A percentile compares a stretch with the other conserved stretches of the same genome.
Evolutionary conservation across 768 basidiomycete species (phyloP).

Genomic region (Lactarius psammicola): DNA sequence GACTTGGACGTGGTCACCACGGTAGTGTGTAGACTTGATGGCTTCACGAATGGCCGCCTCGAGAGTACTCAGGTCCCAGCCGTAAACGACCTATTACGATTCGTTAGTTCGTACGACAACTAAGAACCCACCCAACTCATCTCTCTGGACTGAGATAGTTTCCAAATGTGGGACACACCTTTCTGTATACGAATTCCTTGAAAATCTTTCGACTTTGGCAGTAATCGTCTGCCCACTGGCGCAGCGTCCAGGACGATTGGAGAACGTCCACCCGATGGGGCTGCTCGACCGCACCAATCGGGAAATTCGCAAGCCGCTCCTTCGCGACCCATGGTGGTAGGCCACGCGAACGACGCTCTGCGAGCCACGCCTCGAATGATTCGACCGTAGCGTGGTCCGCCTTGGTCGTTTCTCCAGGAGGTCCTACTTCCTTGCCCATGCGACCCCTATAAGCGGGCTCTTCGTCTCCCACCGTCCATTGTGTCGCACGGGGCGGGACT

Average conservation of each 20-base stretch:
- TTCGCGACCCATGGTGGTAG: slow-evolving; percentile 48
- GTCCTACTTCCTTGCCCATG: slow-evolving; percentile 58
- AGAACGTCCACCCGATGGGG: slow-evolving; percentile 23
- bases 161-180: slow-evolving; percentile 42
- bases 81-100: slow-evolving; percentile 48
- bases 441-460: slow-evolving; percentile 64
- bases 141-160: no score
- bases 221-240: slow-evolving; percentile 79
- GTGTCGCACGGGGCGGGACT: slow-evolving; percentile 41
- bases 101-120: not conserved
- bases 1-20: slow-evolving; percentile 47
- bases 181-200: slow-evolving; percentile 77
- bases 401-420: slow-evolving; percentile 38
- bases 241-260: slow-evolving; percentile 30
- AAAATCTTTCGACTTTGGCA: slow-evolving; percentile 65
- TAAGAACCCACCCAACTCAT: no score
- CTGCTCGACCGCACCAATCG: slow-evolving; percentile 6
- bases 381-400: slow-evolving; percentile 46
- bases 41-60: slow-evolving; percentile 39
- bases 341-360: slow-evolving; percentile 46
- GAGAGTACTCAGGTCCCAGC: slow-evolving; percentile 51
- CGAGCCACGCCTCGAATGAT: slow-evolving; percentile 44
- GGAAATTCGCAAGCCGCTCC: not conserved
- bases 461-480: slow-evolving; percentile 63
- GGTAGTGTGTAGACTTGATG: slow-evolving; percentile 43